Evolutionary conservation across 78 protist species (phyloP).

Genomic region (Monocercomonoides exilis): DNA sequence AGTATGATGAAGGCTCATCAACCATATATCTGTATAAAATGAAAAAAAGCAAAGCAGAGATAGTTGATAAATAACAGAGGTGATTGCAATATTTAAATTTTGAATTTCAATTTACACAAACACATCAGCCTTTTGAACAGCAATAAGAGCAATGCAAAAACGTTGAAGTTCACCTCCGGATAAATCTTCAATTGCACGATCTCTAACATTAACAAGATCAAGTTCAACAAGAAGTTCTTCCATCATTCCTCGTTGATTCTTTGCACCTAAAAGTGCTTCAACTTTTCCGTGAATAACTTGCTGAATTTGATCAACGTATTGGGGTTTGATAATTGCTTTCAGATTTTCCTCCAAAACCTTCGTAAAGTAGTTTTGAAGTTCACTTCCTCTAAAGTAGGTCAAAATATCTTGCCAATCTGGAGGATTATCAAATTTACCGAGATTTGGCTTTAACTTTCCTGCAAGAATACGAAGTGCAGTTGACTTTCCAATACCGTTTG

Average conservation of each 20-base stretch:
- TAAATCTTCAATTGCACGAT: constrained; percentile 65
- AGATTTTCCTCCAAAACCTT: constrained; percentile 82
- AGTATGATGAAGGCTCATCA: constrained; percentile 97
- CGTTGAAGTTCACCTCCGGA: constrained; percentile 99
- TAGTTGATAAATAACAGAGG: too few species aligned
- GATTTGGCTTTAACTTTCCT: constrained; percentile 94
- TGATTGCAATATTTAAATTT: too few species aligned
- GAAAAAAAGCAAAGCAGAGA: too few species aligned
- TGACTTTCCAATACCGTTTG: constrained; percentile 98
- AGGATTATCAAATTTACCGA: constrained; percentile 75
- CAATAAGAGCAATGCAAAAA: constrained; percentile 82
- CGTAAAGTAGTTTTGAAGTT: constrained; percentile 89
- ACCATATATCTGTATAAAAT: too few species aligned
- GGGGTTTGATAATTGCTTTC: constrained; percentile 85
- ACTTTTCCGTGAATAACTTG: constrained; percentile 57
- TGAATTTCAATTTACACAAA: not conserved
- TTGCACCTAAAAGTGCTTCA: constrained; percentile 49
- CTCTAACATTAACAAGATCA: constrained; percentile 63
- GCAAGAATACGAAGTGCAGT: constrained; percentile 96
- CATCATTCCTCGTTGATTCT: constrained; percentile 41
- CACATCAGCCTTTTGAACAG: constrained; percentile 42
- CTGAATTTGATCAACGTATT: constrained; percentile 96
- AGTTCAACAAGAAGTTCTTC: not conserved
- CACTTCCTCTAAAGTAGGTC: constrained; percentile 87
- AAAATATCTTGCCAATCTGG: constrained; percentile 98